These are phyloP conservation scores for Paradendryphiella salina DNA, from an alignment of 2,329 filamentous ascomycete genomes.

Conservation along the genomic window DNA sequence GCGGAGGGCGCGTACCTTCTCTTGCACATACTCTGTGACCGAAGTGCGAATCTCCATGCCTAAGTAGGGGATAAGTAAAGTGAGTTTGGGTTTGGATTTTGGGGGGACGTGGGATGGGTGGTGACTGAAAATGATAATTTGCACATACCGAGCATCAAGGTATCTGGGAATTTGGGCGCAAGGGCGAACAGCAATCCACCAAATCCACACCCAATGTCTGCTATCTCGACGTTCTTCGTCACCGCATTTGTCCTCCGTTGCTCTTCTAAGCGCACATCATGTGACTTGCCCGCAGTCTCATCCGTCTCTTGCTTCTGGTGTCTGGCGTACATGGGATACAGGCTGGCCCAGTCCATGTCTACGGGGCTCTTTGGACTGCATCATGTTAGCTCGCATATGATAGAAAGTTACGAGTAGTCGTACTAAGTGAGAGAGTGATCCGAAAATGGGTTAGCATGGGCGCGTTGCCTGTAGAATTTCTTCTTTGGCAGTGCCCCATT, in stretches of 20 bases:
- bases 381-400: conserved; percentile 16
- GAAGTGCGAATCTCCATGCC: conserved; percentile 91
- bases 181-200: conserved; percentile 88
- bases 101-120: background rate
- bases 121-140: background rate
- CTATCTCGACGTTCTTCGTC: conserved; percentile 78
- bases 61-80: conserved; percentile 38
- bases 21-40: conserved; percentile 87
- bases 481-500: conserved; percentile 77
- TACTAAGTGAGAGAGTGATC: conserved; percentile 91
- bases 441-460: conserved; percentile 97
- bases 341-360: conserved; percentile 86
- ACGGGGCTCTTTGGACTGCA: conserved; percentile 74
- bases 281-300: conserved; percentile 24
- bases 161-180: conserved; percentile 77
- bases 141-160: conserved; percentile 75
- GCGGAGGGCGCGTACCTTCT: conserved; percentile 81
- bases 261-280: conserved; percentile 22
- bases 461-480: conserved; percentile 93
- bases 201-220: conserved; percentile 97
- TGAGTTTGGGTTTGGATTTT: background rate
- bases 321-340: conserved; percentile 73
- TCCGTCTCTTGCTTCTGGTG: conserved; percentile 20
- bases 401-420: background rate
- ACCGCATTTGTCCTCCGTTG: conserved; percentile 42